A percentile compares a stretch with the other conserved stretches of the same genome.
phyloP scores from a whole-genome alignment of 2,329 filamentous ascomycete genomes.

The Aspergillus versicolor region DNA sequence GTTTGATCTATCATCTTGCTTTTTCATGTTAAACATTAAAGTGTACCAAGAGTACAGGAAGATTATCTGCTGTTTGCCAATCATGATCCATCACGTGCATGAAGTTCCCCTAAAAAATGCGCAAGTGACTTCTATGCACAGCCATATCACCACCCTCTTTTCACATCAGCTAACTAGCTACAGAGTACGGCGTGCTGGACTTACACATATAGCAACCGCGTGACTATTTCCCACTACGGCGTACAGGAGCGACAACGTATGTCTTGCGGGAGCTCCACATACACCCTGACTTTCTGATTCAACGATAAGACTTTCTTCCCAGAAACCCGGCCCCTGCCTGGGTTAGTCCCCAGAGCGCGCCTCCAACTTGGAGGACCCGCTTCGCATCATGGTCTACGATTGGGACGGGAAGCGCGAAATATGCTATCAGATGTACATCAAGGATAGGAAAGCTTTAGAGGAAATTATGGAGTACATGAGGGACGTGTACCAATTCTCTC shows the following conservation, averaged over 20 bases:
- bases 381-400: slow-evolving; percentile 54
- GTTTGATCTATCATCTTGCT: not conserved
- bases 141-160: slow-evolving; percentile 16
- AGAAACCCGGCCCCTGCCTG: not conserved
- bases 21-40: too few species aligned
- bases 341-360: slow-evolving; percentile 21
- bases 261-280: slow-evolving; percentile 24
- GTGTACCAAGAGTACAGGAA: too few species aligned
- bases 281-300: slow-evolving; percentile 1
- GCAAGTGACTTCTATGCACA: slow-evolving; percentile 21
- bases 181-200: slow-evolving; percentile 14
- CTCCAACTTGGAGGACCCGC: slow-evolving; percentile 28
- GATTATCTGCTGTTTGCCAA: too few species aligned
- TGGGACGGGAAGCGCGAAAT: slow-evolving; percentile 67
- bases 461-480: slow-evolving; percentile 74
- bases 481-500: slow-evolving; percentile 63
- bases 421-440: slow-evolving; percentile 72
- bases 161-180: slow-evolving; percentile 8
- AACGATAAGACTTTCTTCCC: not conserved
- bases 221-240: slow-evolving; percentile 27
- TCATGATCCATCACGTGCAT: not conserved
- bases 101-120: slow-evolving; percentile 13
- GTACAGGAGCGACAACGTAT: slow-evolving; percentile 36
- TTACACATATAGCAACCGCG: slow-evolving; percentile 6
- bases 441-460: slow-evolving; percentile 69